Conservation (phyloP, 768 basidiomycete species). For the Melanogaster broomeanus region DNA sequence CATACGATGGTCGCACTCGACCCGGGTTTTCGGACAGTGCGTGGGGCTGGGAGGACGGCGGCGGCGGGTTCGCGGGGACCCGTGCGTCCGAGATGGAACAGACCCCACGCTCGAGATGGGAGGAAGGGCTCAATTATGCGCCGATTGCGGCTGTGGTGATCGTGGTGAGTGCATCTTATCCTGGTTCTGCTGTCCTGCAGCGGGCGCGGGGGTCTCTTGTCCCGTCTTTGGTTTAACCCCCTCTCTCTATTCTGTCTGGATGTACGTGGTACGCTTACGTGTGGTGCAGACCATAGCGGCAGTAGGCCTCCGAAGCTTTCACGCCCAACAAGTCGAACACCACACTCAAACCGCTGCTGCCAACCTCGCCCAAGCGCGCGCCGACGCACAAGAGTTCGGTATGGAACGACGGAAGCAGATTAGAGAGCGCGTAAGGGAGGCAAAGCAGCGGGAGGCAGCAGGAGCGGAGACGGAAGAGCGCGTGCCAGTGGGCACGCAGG, state of each 20-base stretch:
- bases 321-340: conserved; percentile 38
- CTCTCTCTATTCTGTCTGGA: background rate
- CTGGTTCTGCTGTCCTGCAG: no score
- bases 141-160: conserved; percentile 11
- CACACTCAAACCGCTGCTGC: conserved; percentile 51
- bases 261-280: background rate
- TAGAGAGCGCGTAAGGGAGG: conserved; percentile 46
- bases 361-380: conserved; percentile 60
- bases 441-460: conserved; percentile 1
- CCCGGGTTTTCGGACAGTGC: background rate
- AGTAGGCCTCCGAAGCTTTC: conserved; percentile 12
- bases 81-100: no score
- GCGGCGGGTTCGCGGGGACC: no score
- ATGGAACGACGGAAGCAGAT: conserved; percentile 53
- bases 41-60: background rate
- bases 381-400: conserved; percentile 57
- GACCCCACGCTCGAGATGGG: no score
- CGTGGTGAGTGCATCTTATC: conserved; percentile 11
- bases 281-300: conserved; percentile 9
- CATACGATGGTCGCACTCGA: background rate
- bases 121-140: conserved; percentile 5
- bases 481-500: no score
- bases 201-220: no score
- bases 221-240: no score
- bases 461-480: no score